Evolutionary conservation across 495 filamentous ascomycete species (phyloP), one percentile per base, ranked within the genome.

Genomic region (Penicillium soppii): DNA sequence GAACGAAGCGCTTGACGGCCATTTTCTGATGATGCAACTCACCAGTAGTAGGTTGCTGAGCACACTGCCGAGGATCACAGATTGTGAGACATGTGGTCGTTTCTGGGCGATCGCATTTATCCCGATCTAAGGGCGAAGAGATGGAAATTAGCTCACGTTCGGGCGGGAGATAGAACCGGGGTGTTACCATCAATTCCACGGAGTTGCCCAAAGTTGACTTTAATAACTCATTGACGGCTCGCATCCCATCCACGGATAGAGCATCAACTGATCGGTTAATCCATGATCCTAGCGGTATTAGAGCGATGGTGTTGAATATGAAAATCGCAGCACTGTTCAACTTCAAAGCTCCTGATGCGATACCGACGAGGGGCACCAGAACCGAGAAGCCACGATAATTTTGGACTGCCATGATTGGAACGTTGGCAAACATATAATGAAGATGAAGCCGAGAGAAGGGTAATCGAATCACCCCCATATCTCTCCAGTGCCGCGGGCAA

Each of bases 151-250:
- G 36, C 36, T 23, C 15, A 16, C 15, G 7, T 32, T 32, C 17
- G 35, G 13, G 16, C 27, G 0, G 26, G 23, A 35, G 17, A 10
- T 36, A 27, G 12, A 9, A 19, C 20, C 10, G 23, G 23, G 19
- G 17, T 25, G 39, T 50, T 29, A 64, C 54, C 44, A 67, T 57
- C 10, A 67, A 25, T 37, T 67, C 63, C 9, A 67, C 47, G 4
- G 58, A 26, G 26, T 65, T 67, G 10, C 63, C 63, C 3, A 67
- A 32, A 16, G 58, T 62, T 17, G 62, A 63, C 33, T 59, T 67
- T n/a, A 67, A 52, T 26, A 67, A 20, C 25, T 58, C 63, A 37
- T 51, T 54, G 5, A 47, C 16, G 4, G 43, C 21, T 17, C 46
- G 48, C 10, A 43, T 47, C 2, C 53, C 26, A 32, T 23, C 33